These are phyloP conservation scores for Beauveria caledonica DNA, from an alignment of 2,329 filamentous ascomycete genomes.

Conservation along the genomic window DNA sequence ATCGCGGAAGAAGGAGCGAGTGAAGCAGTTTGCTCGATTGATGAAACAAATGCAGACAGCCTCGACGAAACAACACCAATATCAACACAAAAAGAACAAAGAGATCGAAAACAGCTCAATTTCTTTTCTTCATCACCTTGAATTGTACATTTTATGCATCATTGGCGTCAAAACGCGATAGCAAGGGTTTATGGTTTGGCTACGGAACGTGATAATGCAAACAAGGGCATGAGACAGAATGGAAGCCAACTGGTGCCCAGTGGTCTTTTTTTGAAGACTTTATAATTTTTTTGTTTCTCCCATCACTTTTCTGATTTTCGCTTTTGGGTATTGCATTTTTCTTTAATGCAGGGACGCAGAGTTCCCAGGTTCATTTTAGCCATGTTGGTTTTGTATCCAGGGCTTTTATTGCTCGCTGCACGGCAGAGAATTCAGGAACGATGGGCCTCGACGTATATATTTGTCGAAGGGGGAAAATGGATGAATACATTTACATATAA, in stretches of 20 bases:
- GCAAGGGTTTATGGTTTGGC: conserved; percentile 3
- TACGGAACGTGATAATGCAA: neutral
- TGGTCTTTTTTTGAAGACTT: neutral
- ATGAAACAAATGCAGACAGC: neutral
- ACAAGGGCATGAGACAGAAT: neutral
- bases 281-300: neutral
- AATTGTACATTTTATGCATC: conserved; percentile 11
- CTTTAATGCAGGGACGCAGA: too few relatives aligned
- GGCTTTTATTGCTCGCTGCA: neutral
- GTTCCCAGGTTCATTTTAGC: neutral
- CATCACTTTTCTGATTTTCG: neutral
- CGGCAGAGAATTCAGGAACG: too few relatives aligned
- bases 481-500: neutral
- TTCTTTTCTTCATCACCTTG: neutral
- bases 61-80: neutral
- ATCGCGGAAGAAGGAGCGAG: conserved; percentile 36
- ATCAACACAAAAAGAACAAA: neutral
- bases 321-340: neutral
- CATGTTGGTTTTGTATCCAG: neutral
- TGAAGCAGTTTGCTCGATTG: neutral
- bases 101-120: neutral
- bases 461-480: neutral
- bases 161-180: conserved; percentile 5
- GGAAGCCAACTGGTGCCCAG: neutral
- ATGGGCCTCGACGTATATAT: neutral